Evolutionary conservation across 768 basidiomycete genomes (phyloP).

Genomic region (Suillus spraguei): DNA sequence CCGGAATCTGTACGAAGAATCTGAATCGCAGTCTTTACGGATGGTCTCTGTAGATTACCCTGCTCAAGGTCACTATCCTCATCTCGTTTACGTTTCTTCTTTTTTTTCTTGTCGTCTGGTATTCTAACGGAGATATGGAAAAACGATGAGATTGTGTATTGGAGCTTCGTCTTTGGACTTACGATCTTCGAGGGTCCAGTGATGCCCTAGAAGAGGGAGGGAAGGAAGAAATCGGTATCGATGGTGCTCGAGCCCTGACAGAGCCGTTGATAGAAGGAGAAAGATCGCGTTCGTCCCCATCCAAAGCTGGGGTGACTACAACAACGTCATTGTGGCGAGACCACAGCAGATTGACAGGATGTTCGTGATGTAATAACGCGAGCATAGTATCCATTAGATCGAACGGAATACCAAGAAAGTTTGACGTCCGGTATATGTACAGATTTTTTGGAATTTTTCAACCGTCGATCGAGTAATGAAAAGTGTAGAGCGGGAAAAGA

Average conservation of each 20-base stretch:
- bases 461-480: constrained; percentile 16
- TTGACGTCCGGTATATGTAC: constrained; percentile 5
- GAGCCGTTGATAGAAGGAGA: constrained; percentile 33
- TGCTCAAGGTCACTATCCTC: constrained; percentile 77
- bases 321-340: constrained; percentile 15
- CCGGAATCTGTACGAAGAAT: constrained; percentile 43
- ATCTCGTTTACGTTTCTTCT: constrained; percentile 85
- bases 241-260: constrained; percentile 49
- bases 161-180: constrained; percentile 30
- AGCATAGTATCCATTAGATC: constrained; percentile 4
- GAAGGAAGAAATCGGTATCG: constrained; percentile 46
- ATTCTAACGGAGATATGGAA: constrained; percentile 20
- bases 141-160: constrained; percentile 12
- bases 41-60: constrained; percentile 19
- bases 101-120: constrained; percentile 73
- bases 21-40: constrained; percentile 15
- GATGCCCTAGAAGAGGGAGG: constrained; percentile 56
- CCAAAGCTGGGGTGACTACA: constrained; percentile 50
- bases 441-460: constrained; percentile 16
- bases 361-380: constrained; percentile 3
- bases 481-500: constrained; percentile 10
- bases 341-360: constrained; percentile 7
- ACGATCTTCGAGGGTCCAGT: constrained; percentile 66
- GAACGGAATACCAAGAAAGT: not conserved
- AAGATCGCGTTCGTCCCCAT: constrained; percentile 51